Conservation (phyloP, 108 stramenopile species). For the Nannochloropsis oceanica region DNA sequence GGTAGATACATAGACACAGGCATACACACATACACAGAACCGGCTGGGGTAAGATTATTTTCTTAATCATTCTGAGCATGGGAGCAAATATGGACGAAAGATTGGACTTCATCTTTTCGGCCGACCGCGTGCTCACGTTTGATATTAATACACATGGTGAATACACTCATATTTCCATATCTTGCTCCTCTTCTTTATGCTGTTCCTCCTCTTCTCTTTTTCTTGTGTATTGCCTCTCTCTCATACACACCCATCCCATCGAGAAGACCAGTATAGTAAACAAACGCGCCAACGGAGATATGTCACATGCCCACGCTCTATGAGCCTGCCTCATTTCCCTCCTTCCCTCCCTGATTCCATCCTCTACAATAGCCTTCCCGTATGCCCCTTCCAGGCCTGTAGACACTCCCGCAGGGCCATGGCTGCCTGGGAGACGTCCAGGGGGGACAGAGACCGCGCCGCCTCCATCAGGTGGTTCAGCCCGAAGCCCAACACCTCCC, state of each 20-base stretch:
- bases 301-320: not conserved
- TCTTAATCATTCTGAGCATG: no score
- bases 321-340: not conserved
- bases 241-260: not conserved
- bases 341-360: not conserved
- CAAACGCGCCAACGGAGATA: not conserved
- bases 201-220: not conserved
- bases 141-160: no score
- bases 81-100: no score
- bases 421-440: not conserved
- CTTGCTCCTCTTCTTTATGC: not conserved
- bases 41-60: no score
- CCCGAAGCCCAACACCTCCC: not conserved
- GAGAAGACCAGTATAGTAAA: not conserved
- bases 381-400: not conserved
- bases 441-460: not conserved
- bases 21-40: no score
- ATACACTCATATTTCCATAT: not conserved
- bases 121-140: no score
- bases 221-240: not conserved
- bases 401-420: not conserved
- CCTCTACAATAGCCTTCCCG: not conserved
- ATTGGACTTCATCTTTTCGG: no score
- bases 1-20: no score
- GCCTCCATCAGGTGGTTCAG: not conserved